These are phyloP conservation scores for Puccinia polysora DNA, from an alignment of 1,284 basidiomycete genomes.

Conservation along the genomic window DNA sequence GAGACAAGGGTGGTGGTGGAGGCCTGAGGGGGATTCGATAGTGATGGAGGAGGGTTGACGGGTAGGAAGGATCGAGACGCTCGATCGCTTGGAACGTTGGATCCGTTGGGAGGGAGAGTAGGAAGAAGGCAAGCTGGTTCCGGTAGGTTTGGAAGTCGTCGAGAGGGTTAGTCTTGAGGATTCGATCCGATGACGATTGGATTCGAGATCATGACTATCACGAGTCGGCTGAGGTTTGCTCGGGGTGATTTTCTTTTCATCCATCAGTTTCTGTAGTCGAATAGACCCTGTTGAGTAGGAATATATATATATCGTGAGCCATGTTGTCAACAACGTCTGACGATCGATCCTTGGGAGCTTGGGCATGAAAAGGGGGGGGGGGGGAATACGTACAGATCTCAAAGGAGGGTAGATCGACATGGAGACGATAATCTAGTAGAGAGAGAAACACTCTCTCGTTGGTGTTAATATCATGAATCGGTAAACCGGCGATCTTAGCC, in stretches of 20 bases:
- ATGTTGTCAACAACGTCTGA: too few relatives aligned
- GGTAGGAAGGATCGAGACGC: too few relatives aligned
- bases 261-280: slow-evolving; percentile 36
- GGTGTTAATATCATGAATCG: slow-evolving; percentile 54
- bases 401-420: slow-evolving; percentile 51
- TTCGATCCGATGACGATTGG: neutral
- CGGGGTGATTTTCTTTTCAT: slow-evolving; percentile 15
- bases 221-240: neutral
- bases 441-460: slow-evolving; percentile 55
- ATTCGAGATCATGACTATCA: neutral
- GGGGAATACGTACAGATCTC: slow-evolving; percentile 46
- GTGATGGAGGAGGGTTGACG: too few relatives aligned
- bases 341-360: too few relatives aligned
- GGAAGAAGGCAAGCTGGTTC: too few relatives aligned
- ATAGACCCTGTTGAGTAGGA: slow-evolving; percentile 32
- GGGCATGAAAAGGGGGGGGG: neutral
- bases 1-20: neutral
- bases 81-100: too few relatives aligned
- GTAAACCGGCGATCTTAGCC: slow-evolving; percentile 63
- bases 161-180: too few relatives aligned
- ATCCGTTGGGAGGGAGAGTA: too few relatives aligned
- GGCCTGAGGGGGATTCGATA: neutral
- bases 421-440: slow-evolving; percentile 54
- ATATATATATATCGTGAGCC: too few relatives aligned
- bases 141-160: too few relatives aligned